Evolutionary conservation across 192 early-diverging fungal genomes (phyloP).

Genomic region (Coemansia sp.): DNA sequence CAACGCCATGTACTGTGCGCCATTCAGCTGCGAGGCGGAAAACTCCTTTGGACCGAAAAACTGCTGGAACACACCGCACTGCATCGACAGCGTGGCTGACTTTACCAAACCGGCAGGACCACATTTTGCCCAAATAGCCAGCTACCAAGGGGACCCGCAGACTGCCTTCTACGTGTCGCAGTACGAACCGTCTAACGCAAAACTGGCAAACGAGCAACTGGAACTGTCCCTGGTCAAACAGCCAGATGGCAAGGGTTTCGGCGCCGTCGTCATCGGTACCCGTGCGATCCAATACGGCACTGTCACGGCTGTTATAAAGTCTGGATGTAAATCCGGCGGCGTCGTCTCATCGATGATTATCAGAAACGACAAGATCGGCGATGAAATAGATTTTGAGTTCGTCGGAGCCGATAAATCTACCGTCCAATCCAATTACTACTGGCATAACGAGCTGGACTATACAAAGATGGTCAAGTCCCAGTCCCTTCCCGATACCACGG

Average conservation of each 20-base stretch:
- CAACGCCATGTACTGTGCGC: conserved; percentile 45
- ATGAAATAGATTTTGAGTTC: conserved; percentile 69
- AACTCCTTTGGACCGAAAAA: conserved; percentile 32
- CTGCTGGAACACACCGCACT: conserved; percentile 48
- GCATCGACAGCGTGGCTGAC: conserved; percentile 31
- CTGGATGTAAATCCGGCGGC: conserved; percentile 51
- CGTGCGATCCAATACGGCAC: conserved; percentile 62
- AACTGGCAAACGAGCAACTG: conserved; percentile 40
- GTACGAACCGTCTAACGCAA: conserved; percentile 55
- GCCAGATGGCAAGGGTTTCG: conserved; percentile 53
- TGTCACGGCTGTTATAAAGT: conserved; percentile 54
- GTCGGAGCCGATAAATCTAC: conserved; percentile 54
- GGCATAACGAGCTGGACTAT: conserved; percentile 56
- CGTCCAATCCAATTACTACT: conserved; percentile 65
- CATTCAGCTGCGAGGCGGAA: conserved; percentile 44
- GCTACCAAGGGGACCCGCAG: conserved; percentile 56
- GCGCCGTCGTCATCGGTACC: conserved; percentile 56
- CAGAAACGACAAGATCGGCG: conserved; percentile 54
- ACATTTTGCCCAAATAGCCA: conserved; percentile 31
- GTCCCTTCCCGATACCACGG: conserved; percentile 35
- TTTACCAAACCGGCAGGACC: conserved; percentile 19
- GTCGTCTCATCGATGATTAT: conserved; percentile 63
- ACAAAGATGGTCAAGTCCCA: conserved; percentile 51
- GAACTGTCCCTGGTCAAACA: conserved; percentile 48
- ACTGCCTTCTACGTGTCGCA: conserved; percentile 52